Percentiles rank a stretch among this genome's conserved stretches.
Evolutionary conservation across 805 yeast species (phyloP).

Genomic region (Tetrapisispora phaffii): DNA sequence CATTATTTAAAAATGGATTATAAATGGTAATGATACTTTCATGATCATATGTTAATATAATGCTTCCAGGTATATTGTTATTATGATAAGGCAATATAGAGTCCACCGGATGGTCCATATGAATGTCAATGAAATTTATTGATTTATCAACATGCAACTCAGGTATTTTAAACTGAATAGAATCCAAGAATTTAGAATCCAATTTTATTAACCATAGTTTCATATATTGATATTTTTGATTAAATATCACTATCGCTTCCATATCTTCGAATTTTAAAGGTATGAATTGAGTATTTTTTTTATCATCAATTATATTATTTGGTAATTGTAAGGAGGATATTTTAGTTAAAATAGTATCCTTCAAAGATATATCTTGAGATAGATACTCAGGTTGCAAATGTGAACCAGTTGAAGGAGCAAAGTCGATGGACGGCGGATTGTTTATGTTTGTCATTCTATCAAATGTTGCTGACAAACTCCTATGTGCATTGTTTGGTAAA

Average conservation of each 20-base stretch:
- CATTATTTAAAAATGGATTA: constrained; percentile 24
- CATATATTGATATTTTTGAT: constrained; percentile 34
- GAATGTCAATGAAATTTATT: not conserved
- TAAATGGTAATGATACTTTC: constrained; percentile 29
- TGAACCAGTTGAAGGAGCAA: constrained; percentile 17
- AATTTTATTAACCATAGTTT: constrained; percentile 38
- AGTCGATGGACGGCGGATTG: constrained; percentile 18
- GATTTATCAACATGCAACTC: constrained; percentile 21
- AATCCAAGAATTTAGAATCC: constrained; percentile 18
- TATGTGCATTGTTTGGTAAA: constrained; percentile 4
- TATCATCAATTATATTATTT: constrained; percentile 29
- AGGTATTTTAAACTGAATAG: constrained; percentile 20
- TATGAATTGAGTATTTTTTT: constrained; percentile 12
- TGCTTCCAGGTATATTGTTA: constrained; percentile 29
- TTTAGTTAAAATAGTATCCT: constrained; percentile 63
- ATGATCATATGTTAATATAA: constrained; percentile 17
- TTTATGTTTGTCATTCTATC: constrained; percentile 20
- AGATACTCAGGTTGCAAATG: constrained; percentile 9
- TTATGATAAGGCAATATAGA: not conserved
- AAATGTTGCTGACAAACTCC: constrained; percentile 25
- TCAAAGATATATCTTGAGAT: constrained; percentile 35
- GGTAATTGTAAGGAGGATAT: constrained; percentile 36
- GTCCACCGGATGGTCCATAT: not conserved
- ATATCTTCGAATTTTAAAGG: constrained; percentile 36
- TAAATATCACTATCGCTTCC: constrained; percentile 53